Conservation (phyloP, 306 rosid species). For the Malus fusca region DNA sequence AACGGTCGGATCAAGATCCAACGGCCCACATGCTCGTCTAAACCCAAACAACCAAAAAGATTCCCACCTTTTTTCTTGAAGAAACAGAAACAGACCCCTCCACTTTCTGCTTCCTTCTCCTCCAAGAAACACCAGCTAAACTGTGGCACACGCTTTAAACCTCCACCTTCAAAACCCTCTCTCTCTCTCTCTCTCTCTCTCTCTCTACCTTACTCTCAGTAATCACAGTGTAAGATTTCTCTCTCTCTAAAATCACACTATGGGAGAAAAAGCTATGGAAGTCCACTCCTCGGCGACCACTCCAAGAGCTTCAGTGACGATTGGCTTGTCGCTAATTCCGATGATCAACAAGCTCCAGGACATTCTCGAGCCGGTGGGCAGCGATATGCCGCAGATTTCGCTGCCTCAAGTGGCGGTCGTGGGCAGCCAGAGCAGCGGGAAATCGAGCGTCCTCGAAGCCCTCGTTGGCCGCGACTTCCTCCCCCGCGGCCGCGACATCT, state of each 20-base stretch:
- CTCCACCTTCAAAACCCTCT: neutral
- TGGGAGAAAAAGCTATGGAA: constrained; percentile 16
- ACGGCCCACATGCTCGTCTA: neutral
- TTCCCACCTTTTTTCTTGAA: neutral
- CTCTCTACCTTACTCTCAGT: neutral
- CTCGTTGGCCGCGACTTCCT: constrained; percentile 39
- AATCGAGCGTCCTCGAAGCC: constrained; percentile 36
- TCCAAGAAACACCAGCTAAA: neutral
- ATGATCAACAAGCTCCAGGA: constrained; percentile 31
- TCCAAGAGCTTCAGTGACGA: constrained; percentile 2
- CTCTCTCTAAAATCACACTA: neutral
- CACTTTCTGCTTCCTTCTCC: neutral
- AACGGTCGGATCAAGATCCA: neutral
- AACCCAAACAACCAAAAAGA: neutral
- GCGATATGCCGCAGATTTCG: constrained; percentile 11
- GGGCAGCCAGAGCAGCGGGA: constrained; percentile 39
- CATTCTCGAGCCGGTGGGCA: constrained; percentile 18
- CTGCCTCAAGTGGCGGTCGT: constrained; percentile 33
- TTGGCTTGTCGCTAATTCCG: constrained; percentile 20
- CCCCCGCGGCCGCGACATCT: constrained; percentile 28
- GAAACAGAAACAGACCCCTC: neutral
- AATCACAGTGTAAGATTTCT: neutral
- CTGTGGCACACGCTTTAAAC: neutral
- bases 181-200: neutral
- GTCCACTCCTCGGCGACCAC: neutral